These are phyloP conservation scores for Persicaria maculosa DNA, from an alignment of 148 eudicot genomes.

Conservation along the genomic window DNA sequence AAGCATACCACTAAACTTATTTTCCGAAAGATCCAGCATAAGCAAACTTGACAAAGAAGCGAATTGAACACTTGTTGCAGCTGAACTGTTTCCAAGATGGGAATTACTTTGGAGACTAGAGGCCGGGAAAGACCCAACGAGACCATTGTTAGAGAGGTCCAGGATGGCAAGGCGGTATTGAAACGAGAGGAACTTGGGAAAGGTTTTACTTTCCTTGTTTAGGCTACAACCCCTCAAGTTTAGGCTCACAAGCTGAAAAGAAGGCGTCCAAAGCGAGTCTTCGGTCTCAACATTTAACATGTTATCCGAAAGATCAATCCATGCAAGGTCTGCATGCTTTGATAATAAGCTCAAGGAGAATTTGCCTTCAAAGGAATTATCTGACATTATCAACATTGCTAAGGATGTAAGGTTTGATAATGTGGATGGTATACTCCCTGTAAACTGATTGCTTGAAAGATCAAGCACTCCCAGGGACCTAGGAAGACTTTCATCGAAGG, in stretches of 20 bases:
- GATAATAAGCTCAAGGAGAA: background rate
- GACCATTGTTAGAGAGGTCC: conserved; percentile 12
- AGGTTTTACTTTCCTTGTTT: background rate
- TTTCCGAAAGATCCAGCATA: background rate
- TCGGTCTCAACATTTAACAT: background rate
- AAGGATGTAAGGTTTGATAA: background rate
- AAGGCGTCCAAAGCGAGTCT: background rate
- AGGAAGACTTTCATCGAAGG: background rate
- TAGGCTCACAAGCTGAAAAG: background rate
- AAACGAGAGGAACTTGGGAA: conserved; percentile 3
- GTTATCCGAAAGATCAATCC: background rate
- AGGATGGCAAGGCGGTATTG: background rate
- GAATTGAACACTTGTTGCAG: background rate
- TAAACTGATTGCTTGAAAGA: background rate
- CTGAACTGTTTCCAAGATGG: background rate
- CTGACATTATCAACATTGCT: background rate
- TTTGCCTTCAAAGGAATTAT: background rate
- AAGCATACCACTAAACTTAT: conserved; percentile 15
- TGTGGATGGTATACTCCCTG: background rate
- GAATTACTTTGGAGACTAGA: conserved; percentile 11
- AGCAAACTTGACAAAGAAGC: background rate
- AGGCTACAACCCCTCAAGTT: background rate
- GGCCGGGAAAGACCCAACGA: conserved; percentile 8
- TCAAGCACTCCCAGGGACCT: background rate
- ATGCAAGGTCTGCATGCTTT: background rate